A percentile compares a stretch with the other conserved stretches of the same genome.
Evolutionary conservation across 176 grass and related monocot genomes (phyloP).

Genomic region (Oryza rufipogon): DNA sequence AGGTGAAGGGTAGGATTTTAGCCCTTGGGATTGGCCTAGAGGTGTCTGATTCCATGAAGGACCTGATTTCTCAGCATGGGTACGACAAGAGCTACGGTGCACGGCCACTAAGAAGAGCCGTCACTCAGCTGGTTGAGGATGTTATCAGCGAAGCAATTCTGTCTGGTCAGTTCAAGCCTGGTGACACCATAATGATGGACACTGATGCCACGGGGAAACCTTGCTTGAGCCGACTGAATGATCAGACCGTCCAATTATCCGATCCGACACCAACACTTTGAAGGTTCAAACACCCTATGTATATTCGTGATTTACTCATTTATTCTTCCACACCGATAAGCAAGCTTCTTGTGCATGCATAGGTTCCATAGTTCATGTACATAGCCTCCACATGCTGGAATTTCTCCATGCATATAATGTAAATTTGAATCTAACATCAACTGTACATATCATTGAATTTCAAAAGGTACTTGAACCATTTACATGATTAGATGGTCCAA

Average conservation of each 20-base stretch:
- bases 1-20: constrained; percentile 79
- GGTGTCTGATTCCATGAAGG: constrained; percentile 65
- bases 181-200: constrained; percentile 81
- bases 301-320: constrained; percentile 34
- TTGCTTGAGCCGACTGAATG: constrained; percentile 51
- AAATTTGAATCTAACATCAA: constrained; percentile 24
- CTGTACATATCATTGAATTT: constrained; percentile 42
- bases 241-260: constrained; percentile 68
- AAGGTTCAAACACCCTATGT: constrained; percentile 28
- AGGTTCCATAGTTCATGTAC: constrained; percentile 36
- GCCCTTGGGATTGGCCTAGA: constrained; percentile 67
- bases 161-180: constrained; percentile 67
- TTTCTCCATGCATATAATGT: constrained; percentile 28
- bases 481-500: neutral
- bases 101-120: constrained; percentile 71
- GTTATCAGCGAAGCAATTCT: constrained; percentile 88
- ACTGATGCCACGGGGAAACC: constrained; percentile 73
- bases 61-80: constrained; percentile 71
- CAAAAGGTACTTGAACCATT: constrained; percentile 8
- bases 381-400: constrained; percentile 31
- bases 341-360: constrained; percentile 42
- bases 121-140: constrained; percentile 84
- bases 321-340: constrained; percentile 30
- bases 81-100: constrained; percentile 86
- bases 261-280: constrained; percentile 59